Evolutionary conservation across 345 rosid species (phyloP).

Genomic region (Cardamine resedifolia): DNA sequence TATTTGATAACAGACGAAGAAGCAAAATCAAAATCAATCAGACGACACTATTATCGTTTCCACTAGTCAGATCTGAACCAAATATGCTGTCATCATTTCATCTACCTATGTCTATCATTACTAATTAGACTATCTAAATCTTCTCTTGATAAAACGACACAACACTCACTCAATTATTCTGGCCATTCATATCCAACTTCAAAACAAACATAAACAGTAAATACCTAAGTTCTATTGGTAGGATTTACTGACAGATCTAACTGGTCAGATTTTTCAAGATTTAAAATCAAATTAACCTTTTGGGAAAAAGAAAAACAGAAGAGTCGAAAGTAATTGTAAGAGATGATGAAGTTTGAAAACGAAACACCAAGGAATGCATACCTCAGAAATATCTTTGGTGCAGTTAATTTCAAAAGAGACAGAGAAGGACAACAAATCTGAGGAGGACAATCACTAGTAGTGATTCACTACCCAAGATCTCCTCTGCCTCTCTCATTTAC

Average conservation of each 20-base stretch:
- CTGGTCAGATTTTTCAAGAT: neutral
- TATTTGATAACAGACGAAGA: constrained; percentile 12
- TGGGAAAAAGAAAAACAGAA: neutral
- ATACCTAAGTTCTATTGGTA: neutral
- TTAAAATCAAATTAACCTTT: neutral
- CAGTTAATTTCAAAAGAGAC: constrained; percentile 33
- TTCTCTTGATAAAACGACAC: constrained; percentile 2
- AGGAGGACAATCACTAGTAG: constrained; percentile 35
- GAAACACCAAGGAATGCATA: constrained; percentile 19
- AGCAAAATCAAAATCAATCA: constrained; percentile 23
- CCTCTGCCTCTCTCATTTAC: constrained; percentile 14
- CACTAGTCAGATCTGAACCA: constrained; percentile 15
- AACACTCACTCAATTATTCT: constrained; percentile 1
- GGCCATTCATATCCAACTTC: neutral
- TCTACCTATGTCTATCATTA: neutral
- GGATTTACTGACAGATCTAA: neutral
- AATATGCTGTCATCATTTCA: constrained; percentile 10
- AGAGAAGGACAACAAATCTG: constrained; percentile 30
- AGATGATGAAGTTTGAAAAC: constrained; percentile 23
- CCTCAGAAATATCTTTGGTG: constrained; percentile 21
- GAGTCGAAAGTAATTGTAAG: neutral
- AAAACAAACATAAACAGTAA: neutral
- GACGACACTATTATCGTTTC: constrained; percentile 16
- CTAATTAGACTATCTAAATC: constrained; percentile 3
- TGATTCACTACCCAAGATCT: constrained; percentile 30